Evolutionary conservation across 1,139 yeast species (phyloP).

Genomic region (Candida freyschussii): DNA sequence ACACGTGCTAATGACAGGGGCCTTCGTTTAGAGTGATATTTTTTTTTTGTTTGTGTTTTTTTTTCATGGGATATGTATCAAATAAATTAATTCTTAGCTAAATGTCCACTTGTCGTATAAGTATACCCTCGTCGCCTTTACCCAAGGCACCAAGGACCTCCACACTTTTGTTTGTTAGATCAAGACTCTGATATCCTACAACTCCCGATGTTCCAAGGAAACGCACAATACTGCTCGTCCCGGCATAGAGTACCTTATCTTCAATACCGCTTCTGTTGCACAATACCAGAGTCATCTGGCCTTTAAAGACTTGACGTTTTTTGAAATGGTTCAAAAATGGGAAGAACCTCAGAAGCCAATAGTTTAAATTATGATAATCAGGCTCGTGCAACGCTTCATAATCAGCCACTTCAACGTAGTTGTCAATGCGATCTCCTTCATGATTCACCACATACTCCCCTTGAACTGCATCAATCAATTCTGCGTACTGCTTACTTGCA

Average conservation of each 20-base stretch:
- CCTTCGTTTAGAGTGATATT: too few relatives aligned
- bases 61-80: too few relatives aligned
- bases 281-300: slow-evolving; percentile 34
- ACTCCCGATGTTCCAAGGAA: slow-evolving; percentile 37
- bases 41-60: too few relatives aligned
- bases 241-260: slow-evolving; percentile 64
- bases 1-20: too few relatives aligned
- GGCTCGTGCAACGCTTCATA: slow-evolving; percentile 27
- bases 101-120: slow-evolving; percentile 52
- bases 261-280: slow-evolving; percentile 79
- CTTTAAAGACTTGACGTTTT: slow-evolving; percentile 26
- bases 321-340: slow-evolving; percentile 51
- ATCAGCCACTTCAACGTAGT: slow-evolving; percentile 9
- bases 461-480: slow-evolving; percentile 14
- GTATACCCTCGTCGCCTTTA: slow-evolving; percentile 57
- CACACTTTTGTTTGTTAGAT: slow-evolving; percentile 45
- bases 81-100: too few relatives aligned
- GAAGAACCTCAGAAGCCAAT: slow-evolving; percentile 72
- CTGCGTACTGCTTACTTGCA: slow-evolving; percentile 17
- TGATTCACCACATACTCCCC: slow-evolving; percentile 15
- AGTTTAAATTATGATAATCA: slow-evolving; percentile 38
- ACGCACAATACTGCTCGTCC: slow-evolving; percentile 55
- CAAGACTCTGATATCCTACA: slow-evolving; percentile 26
- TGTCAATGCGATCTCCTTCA: slow-evolving; percentile 1
- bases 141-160: slow-evolving; percentile 51